phyloP scores from a whole-genome alignment of 192 early-diverging fungal species.

The Fimicolochytrium jonesii region DNA sequence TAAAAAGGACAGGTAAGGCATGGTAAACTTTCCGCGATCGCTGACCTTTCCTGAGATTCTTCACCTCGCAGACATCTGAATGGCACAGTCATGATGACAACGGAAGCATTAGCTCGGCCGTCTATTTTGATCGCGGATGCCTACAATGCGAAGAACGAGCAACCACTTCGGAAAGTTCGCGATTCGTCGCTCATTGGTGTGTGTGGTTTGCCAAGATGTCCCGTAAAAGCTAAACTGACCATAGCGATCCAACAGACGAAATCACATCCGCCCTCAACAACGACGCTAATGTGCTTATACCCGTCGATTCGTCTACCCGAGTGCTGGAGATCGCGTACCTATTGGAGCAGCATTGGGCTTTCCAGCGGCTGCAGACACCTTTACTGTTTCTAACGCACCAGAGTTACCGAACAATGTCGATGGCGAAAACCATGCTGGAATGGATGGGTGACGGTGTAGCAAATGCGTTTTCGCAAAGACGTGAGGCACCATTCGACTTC shows the following conservation, averaged over 20 bases:
- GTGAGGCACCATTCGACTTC: constrained; percentile 88
- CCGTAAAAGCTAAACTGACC: no score
- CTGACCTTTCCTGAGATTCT: not conserved
- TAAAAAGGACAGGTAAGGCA: constrained; percentile 73
- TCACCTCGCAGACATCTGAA: constrained; percentile 77
- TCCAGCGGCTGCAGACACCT: constrained; percentile 52
- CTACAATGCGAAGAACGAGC: constrained; percentile 65
- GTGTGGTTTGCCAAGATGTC: no score
- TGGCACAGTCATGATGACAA: constrained; percentile 55
- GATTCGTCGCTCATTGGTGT: constrained; percentile 71
- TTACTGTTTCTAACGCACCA: constrained; percentile 76
- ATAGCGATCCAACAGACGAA: no score
- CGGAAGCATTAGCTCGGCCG: constrained; percentile 69
- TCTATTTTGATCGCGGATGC: constrained; percentile 93
- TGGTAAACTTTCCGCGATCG: constrained; percentile 6
- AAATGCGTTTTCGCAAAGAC: constrained; percentile 61
- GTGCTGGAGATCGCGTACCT: constrained; percentile 87
- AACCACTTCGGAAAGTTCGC: constrained; percentile 67
- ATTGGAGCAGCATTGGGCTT: constrained; percentile 81
- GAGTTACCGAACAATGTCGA: constrained; percentile 68
- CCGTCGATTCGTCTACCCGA: constrained; percentile 83
- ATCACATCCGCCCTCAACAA: constrained; percentile 56
- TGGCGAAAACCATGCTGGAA: constrained; percentile 87
- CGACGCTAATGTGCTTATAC: constrained; percentile 80
- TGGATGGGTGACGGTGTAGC: constrained; percentile 91